Conservation (phyloP, 1,284 basidiomycete species). For the Meripilus lineatus region DNA sequence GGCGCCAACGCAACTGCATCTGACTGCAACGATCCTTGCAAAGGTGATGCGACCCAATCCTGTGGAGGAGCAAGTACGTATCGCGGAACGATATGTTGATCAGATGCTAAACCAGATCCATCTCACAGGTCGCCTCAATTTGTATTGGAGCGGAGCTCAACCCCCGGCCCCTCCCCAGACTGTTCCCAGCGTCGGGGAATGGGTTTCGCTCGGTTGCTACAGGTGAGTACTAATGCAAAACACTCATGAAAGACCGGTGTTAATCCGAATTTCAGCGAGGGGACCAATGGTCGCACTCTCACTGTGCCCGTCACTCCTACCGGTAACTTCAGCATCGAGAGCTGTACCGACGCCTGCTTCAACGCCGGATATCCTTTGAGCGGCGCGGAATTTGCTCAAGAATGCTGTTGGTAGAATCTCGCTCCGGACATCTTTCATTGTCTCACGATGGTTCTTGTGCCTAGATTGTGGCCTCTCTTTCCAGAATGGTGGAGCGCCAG, state of each 20-base stretch:
- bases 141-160: conserved; percentile 55
- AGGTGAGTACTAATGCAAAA: conserved; percentile 35
- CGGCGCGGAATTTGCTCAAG: conserved; percentile 43
- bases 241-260: no score
- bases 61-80: conserved; percentile 48
- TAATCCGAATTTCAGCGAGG: conserved; percentile 51
- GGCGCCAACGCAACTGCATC: conserved; percentile 39
- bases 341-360: conserved; percentile 60
- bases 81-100: neutral
- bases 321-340: conserved; percentile 50
- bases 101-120: neutral
- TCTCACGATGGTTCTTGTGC: conserved; percentile 7
- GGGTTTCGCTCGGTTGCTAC: conserved; percentile 63
- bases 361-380: conserved; percentile 51
- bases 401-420: conserved; percentile 42
- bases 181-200: conserved; percentile 48
- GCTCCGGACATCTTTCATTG: neutral
- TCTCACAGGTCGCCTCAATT: conserved; percentile 44
- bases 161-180: conserved; percentile 50
- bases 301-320: conserved; percentile 35
- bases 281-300: conserved; percentile 43
- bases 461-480: conserved; percentile 52
- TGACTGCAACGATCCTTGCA: conserved; percentile 61
- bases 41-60: conserved; percentile 49
- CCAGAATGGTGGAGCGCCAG: conserved; percentile 39